Conservation (phyloP, 2,329 filamentous ascomycete species). For the Corinectria fuckeliana region DNA sequence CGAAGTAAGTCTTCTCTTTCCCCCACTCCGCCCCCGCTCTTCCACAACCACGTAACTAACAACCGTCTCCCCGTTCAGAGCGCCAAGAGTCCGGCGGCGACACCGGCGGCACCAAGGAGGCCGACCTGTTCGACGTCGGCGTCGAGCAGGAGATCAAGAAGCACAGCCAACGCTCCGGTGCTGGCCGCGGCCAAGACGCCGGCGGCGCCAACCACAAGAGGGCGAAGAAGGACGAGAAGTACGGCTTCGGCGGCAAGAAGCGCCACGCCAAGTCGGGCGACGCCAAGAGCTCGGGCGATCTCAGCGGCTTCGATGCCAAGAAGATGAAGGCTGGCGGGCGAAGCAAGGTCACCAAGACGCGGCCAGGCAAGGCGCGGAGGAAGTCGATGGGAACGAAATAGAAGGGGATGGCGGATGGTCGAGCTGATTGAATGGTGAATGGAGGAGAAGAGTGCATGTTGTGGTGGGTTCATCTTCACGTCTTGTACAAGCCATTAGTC, state of each 20-base stretch:
- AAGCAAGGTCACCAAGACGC: constrained; percentile 48
- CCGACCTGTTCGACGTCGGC: constrained; percentile 89
- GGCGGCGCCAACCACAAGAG: constrained; percentile 70
- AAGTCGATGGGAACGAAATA: constrained; percentile 47
- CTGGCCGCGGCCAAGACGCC: constrained; percentile 43
- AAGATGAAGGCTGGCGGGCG: constrained; percentile 74
- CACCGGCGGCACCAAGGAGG: constrained; percentile 73
- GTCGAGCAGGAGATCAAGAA: constrained; percentile 70
- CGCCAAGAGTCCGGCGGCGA: constrained; percentile 73
- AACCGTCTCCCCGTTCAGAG: constrained; percentile 64
- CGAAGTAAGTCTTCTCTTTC: constrained; percentile 71
- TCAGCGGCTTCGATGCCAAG: constrained; percentile 79
- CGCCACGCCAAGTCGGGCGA: constrained; percentile 89
- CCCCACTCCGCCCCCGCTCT: constrained; percentile 26
- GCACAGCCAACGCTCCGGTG: constrained; percentile 46
- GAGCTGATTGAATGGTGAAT: constrained; percentile 10
- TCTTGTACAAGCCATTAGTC: constrained; percentile 12
- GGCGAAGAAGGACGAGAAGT: constrained; percentile 93
- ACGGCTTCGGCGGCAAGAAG: constrained; percentile 97
- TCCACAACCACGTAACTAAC: constrained; percentile 22
- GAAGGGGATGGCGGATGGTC: neutral
- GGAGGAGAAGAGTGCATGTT: constrained; percentile 5
- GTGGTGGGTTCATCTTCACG: constrained; percentile 8
- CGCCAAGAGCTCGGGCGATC: constrained; percentile 80
- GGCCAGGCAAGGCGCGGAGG: constrained; percentile 60